These are phyloP conservation scores for Ligustrum vulgare DNA, from an alignment of 257 asterid genomes.

Conservation along the genomic window DNA sequence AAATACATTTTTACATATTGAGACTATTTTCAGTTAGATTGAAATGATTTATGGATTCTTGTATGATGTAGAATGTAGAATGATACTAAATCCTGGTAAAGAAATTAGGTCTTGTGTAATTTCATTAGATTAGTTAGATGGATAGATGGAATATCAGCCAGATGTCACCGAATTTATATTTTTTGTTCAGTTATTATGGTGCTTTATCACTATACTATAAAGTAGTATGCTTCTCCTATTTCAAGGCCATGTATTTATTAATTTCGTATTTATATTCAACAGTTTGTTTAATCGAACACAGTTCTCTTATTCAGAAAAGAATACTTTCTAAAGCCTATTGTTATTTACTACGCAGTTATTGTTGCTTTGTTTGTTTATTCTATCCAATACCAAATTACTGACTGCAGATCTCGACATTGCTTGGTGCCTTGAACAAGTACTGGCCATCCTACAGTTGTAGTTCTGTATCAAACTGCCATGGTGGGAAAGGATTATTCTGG, in stretches of 20 bases:
- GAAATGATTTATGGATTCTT: neutral
- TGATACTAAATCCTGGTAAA: neutral
- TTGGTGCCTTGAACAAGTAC: conserved; percentile 49
- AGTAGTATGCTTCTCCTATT: neutral
- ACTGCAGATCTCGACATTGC: conserved; percentile 67
- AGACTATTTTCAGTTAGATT: neutral
- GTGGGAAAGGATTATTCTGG: conserved; percentile 83
- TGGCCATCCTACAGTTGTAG: conserved; percentile 84
- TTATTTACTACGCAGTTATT: conserved; percentile 10
- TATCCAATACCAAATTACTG: conserved; percentile 7
- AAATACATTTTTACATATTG: neutral
- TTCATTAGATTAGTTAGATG: conserved; percentile 1
- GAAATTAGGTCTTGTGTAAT: conserved; percentile 10
- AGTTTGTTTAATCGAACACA: neutral
- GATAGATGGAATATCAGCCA: conserved; percentile 15
- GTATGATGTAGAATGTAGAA: neutral
- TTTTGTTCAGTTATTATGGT: neutral
- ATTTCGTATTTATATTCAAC: neutral
- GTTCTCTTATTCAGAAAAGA: conserved; percentile 6
- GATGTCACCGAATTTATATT: neutral
- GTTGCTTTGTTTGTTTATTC: neutral
- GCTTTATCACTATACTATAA: neutral
- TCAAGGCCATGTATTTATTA: neutral
- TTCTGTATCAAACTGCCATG: conserved; percentile 65
- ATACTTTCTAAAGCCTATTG: conserved; percentile 1